Conservation (phyloP, 306 rosid species). For the Abrus pulchellus region DNA sequence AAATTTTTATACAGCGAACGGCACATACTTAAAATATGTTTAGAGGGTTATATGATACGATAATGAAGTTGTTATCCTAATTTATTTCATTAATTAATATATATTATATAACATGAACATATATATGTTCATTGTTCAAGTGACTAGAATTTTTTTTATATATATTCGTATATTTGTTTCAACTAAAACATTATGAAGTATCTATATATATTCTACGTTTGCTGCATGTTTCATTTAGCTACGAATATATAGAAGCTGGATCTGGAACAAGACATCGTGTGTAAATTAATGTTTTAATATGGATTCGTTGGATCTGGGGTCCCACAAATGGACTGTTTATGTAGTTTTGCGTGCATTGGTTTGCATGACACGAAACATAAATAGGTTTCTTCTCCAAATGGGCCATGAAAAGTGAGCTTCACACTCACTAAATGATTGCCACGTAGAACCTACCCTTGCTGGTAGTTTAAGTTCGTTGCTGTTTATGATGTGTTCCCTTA, state of each 20-base stretch:
- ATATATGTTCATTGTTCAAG: background rate
- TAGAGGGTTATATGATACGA: background rate
- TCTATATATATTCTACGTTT: background rate
- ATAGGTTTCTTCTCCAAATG: conserved; percentile 31
- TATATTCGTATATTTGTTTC: background rate
- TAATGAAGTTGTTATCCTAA: conserved; percentile 18
- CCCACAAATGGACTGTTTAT: conserved; percentile 27
- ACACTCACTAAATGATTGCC: conserved; percentile 19
- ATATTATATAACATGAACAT: background rate
- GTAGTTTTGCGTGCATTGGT: conserved; percentile 43
- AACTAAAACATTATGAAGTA: background rate
- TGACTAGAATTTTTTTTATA: background rate
- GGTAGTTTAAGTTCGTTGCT: conserved; percentile 55
- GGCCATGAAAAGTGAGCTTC: conserved; percentile 23
- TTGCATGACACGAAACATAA: conserved; percentile 27
- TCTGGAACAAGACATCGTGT: background rate
- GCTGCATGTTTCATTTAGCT: background rate
- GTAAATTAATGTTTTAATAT: background rate
- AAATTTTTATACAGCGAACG: conserved; percentile 5
- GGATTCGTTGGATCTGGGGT: conserved; percentile 43
- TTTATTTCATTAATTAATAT: background rate
- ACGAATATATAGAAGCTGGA: no score
- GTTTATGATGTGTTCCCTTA: conserved; percentile 34
- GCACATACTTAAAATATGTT: conserved; percentile 8
- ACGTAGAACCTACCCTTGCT: conserved; percentile 50